Base-by-base conservation (phyloP, 805 yeast genomes). In the Pichia heedii region DNA sequence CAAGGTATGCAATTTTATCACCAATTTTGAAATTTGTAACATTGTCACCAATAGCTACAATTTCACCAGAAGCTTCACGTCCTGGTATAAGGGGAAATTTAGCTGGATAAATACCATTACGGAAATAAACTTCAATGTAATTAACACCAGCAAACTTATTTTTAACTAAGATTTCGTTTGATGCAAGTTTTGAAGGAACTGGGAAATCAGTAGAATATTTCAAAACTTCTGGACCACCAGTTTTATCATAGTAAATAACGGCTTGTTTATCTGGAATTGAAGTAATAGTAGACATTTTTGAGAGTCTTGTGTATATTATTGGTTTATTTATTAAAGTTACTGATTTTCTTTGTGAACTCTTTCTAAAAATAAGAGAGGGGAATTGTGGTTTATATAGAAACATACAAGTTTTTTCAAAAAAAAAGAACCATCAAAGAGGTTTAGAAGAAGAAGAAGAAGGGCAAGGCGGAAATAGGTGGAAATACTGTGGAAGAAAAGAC, bases 141-240 rank as follows among this genome's bases (percentile, higher is more conserved):
- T 87, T 87, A 54, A 87, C 66, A 29, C 97, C 97, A 12, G 88
- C 71, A 53, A 75, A 87, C 43, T 67, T 70, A 69, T 83, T 84
- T 62, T 82, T 81, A 56, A 89, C 69, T 39, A 89, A 67, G 11
- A 89, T 57, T 47, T 86, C 85, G 41, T 71, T 68, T 3, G 67
- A 70, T 5, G 64, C 57, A 41, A 81, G 68, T 36, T 63, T 57
- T 13, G 32, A 27, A 3, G 95, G 94, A 6, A 80, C 74, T 4
- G 81, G 77, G 32, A 65, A 59, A 33, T 79, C 79, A 2, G 41
- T 22, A 29, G 68, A 72, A 55, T 76, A 80, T 53, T 76, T 65
- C 36, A 85, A 62, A 5, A 74, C 82, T 30, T 79, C 86, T 15
- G 71, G 69, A 4, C 73, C 79, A 33, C 87, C 78, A 34, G 53